These are phyloP conservation scores for Nakazawaea ambrosiae DNA, from an alignment of 805 yeast genomes.

Conservation along the genomic window DNA sequence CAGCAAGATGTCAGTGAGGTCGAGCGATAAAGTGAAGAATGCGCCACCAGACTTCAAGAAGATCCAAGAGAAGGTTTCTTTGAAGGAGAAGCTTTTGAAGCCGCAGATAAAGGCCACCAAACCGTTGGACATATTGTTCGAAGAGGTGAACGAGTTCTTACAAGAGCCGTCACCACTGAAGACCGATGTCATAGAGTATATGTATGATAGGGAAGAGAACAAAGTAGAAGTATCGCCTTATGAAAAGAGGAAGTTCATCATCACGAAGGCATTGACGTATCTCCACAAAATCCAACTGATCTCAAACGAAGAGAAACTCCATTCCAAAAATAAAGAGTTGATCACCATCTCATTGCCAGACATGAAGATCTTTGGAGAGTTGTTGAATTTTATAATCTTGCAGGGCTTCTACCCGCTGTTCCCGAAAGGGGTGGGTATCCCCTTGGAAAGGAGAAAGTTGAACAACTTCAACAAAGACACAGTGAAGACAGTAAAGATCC, in stretches of 20 bases:
- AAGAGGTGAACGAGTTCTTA: slow-evolving; percentile 17
- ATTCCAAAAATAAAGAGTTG: slow-evolving; percentile 23
- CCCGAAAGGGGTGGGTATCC: slow-evolving; percentile 52
- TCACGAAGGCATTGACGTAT: slow-evolving; percentile 28
- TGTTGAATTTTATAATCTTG: slow-evolving; percentile 57
- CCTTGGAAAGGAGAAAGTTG: slow-evolving; percentile 51
- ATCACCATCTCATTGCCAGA: slow-evolving; percentile 78
- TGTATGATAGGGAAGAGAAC: slow-evolving; percentile 8
- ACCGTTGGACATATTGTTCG: slow-evolving; percentile 26
- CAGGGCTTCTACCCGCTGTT: slow-evolving; percentile 68
- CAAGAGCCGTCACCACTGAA: slow-evolving; percentile 4
- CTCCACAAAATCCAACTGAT: slow-evolving; percentile 32
- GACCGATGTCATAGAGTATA: slow-evolving; percentile 8
- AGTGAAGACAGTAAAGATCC: slow-evolving; percentile 16
- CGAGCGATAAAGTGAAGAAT: neutral
- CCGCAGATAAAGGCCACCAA: slow-evolving; percentile 21
- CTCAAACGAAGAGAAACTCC: slow-evolving; percentile 22
- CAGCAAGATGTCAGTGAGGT: neutral
- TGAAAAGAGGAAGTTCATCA: slow-evolving; percentile 19
- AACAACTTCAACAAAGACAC: slow-evolving; percentile 36
- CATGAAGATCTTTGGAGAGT: slow-evolving; percentile 61
- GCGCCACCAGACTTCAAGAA: slow-evolving; percentile 1
- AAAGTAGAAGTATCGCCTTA: slow-evolving; percentile 3
- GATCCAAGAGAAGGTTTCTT: slow-evolving; percentile 8
- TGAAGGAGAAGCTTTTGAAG: slow-evolving; percentile 16